Evolutionary conservation across 305 asterid species (phyloP).

Genomic region (Fraxinus sp.): DNA sequence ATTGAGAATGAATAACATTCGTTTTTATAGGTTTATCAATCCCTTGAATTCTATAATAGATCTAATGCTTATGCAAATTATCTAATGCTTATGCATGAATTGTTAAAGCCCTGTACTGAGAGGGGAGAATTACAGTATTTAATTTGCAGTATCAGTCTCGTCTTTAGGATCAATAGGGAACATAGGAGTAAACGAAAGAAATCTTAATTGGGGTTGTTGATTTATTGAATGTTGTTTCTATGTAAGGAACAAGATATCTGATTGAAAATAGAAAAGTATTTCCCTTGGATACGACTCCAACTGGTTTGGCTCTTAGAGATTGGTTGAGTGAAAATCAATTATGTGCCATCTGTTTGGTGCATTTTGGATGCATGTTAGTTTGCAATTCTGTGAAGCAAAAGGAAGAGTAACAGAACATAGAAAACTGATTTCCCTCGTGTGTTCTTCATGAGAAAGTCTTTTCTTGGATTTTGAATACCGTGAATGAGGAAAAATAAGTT

Average conservation of each 20-base stretch:
- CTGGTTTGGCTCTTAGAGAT: neutral
- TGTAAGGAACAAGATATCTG: neutral
- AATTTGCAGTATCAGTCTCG: neutral
- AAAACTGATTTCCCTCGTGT: neutral
- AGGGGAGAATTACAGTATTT: neutral
- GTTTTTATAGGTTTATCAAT: neutral
- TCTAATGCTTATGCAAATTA: neutral
- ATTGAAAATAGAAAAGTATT: neutral
- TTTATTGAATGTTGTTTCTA: neutral
- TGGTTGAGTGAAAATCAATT: conserved; percentile 9
- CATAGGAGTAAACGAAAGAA: neutral
- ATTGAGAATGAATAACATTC: neutral
- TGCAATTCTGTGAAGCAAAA: neutral
- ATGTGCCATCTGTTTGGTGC: conserved; percentile 11
- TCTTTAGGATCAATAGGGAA: neutral
- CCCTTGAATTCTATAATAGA: neutral
- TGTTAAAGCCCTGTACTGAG: neutral
- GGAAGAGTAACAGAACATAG: neutral
- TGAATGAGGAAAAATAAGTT: neutral
- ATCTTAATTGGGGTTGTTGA: neutral
- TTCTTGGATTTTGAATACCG: neutral
- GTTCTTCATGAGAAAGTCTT: neutral
- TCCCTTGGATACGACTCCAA: neutral
- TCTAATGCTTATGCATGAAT: neutral
- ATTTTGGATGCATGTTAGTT: conserved; percentile 19